A percentile compares a stretch with the other conserved stretches of the same genome.
Conservation (phyloP, 1,284 basidiomycete genomes). For the Mycena citricolor region DNA sequence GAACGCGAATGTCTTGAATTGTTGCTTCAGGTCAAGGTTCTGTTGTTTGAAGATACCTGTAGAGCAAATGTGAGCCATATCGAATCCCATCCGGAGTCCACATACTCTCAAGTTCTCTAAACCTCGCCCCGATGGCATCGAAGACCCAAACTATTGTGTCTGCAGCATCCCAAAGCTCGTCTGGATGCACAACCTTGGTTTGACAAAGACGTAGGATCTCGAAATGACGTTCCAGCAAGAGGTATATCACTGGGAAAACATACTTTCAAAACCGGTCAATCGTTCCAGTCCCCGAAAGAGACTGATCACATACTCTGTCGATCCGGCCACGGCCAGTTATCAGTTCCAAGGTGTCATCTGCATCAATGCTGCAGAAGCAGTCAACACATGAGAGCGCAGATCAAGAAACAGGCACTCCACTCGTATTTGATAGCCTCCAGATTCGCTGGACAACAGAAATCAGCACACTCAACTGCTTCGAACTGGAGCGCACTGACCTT, state of each 20-base stretch:
- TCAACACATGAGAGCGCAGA: too few relatives aligned
- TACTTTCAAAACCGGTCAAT: slow-evolving; percentile 6
- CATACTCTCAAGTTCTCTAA: too few relatives aligned
- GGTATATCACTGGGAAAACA: slow-evolving; percentile 27
- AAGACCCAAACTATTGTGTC: slow-evolving; percentile 14
- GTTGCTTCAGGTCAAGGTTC: slow-evolving; percentile 28
- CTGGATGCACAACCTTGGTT: slow-evolving; percentile 9
- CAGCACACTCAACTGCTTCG: too few relatives aligned
- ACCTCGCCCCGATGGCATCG: too few relatives aligned
- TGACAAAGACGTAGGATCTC: slow-evolving; percentile 17
- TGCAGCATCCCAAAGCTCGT: slow-evolving; percentile 18
- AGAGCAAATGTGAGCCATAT: not conserved
- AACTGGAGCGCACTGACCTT: too few relatives aligned
- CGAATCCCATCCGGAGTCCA: too few relatives aligned
- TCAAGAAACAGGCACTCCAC: too few relatives aligned
- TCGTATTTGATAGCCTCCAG: slow-evolving; percentile 24
- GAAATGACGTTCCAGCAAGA: slow-evolving; percentile 27
- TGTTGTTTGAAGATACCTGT: slow-evolving; percentile 33
- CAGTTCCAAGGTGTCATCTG: slow-evolving; percentile 13
- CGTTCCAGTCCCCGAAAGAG: not conserved
- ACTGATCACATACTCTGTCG: slow-evolving; percentile 22
- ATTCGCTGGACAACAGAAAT: slow-evolving; percentile 22
- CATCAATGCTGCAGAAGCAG: too few relatives aligned
- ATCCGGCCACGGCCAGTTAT: slow-evolving; percentile 25
- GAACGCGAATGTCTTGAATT: slow-evolving; percentile 30